These are phyloP conservation scores for Aspergillus phoenicis DNA, from an alignment of 2,329 filamentous ascomycete species.

Conservation along the genomic window DNA sequence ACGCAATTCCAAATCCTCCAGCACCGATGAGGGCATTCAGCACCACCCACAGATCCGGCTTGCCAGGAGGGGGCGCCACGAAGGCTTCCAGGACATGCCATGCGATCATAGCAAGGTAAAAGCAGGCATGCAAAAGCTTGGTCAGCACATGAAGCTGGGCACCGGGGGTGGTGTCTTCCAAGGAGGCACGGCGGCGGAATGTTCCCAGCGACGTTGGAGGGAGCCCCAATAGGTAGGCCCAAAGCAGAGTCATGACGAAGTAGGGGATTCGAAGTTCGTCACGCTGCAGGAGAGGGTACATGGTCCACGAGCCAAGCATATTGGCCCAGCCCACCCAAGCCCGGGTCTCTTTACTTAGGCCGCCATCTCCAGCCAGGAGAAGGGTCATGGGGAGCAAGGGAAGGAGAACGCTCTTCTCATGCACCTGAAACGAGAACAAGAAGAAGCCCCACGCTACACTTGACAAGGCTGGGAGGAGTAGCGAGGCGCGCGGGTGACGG, in stretches of 20 bases:
- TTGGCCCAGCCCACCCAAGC: slow-evolving; percentile 98
- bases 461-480: slow-evolving; percentile 78
- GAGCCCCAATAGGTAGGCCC: slow-evolving; percentile 87
- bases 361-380: slow-evolving; percentile 75
- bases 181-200: slow-evolving; percentile 58
- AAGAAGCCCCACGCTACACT: slow-evolving; percentile 96
- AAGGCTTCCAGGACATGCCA: slow-evolving; percentile 81
- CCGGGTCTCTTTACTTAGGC: slow-evolving; percentile 72
- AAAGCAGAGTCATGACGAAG: slow-evolving; percentile 78
- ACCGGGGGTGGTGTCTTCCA: slow-evolving; percentile 39
- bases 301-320: slow-evolving; percentile 83
- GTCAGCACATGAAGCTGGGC: slow-evolving; percentile 57
- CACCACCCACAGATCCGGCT: slow-evolving; percentile 94
- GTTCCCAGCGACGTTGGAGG: slow-evolving; percentile 73
- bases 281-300: slow-evolving; percentile 85
- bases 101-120: slow-evolving; percentile 74
- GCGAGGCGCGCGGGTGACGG: slow-evolving; percentile 71
- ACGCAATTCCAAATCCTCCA: slow-evolving; percentile 81
- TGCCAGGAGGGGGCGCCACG: slow-evolving; percentile 67
- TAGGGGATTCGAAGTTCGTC: slow-evolving; percentile 87
- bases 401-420: slow-evolving; percentile 94
- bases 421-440: slow-evolving; percentile 95
- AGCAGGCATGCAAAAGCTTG: slow-evolving; percentile 72
- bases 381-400: slow-evolving; percentile 93
- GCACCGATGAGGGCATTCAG: slow-evolving; percentile 85